A percentile compares a stretch with the other conserved stretches of the same genome.
phyloP scores from a whole-genome alignment of 2,329 filamentous ascomycete genomes.

The Acephala macrosclerotiorum region DNA sequence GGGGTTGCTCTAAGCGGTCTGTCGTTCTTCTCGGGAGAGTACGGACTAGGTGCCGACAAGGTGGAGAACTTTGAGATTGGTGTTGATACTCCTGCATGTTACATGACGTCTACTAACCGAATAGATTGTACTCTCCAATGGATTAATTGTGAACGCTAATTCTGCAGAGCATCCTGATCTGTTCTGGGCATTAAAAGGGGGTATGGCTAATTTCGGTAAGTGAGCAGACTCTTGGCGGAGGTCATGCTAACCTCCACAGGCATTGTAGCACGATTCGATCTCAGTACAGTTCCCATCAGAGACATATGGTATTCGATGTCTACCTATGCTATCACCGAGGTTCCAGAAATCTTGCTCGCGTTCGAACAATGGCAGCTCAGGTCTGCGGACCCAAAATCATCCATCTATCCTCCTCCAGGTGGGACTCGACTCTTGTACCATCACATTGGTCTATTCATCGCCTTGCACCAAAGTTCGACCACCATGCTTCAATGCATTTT shows the following conservation, averaged over 20 bases:
- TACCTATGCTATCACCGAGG: slow-evolving; percentile 11
- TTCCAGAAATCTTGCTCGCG: slow-evolving; percentile 14
- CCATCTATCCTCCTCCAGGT: not conserved
- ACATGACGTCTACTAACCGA: not conserved
- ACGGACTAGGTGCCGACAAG: slow-evolving; percentile 7
- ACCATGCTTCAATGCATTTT: not conserved
- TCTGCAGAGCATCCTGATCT: slow-evolving; percentile 6
- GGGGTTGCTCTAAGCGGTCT: not conserved
- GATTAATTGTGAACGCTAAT: not conserved
- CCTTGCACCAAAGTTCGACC: slow-evolving; percentile 4
- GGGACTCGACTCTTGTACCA: not conserved
- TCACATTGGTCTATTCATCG: slow-evolving; percentile 9
- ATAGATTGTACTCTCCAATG: not conserved
- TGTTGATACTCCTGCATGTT: not conserved
- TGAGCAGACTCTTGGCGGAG: not conserved
- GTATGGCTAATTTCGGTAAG: not conserved
- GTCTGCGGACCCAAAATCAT: not conserved
- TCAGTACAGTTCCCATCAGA: slow-evolving; percentile 47
- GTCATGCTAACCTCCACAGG: slow-evolving; percentile 42
- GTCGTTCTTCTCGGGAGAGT: slow-evolving; percentile 2
- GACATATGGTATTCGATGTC: slow-evolving; percentile 26
- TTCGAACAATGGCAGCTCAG: slow-evolving; percentile 17
- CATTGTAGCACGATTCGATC: slow-evolving; percentile 55
- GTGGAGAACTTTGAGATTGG: slow-evolving; percentile 7
- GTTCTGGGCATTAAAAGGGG: slow-evolving; percentile 5